Base-by-base conservation (phyloP, 2,329 filamentous ascomycete genomes). In the Colletotrichum incanum region DNA sequence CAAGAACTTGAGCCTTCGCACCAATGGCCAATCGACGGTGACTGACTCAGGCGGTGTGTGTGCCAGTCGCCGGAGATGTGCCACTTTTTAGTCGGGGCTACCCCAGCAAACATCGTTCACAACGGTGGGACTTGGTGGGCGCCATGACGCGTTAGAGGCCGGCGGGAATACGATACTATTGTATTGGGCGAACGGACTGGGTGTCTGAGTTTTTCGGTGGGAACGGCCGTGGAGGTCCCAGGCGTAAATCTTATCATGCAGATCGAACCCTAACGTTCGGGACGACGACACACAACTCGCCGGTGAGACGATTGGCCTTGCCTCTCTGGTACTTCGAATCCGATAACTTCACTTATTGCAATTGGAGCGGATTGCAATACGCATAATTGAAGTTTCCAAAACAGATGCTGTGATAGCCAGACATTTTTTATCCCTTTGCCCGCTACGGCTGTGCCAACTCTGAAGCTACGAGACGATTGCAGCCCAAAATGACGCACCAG, bases 201-300 rank as follows among this genome's bases (percentile, higher is more conserved):
- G 45, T n/a, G 47, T 41, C 34, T 20, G 45, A 63, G 34, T 63
- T 63, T 61, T 47, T 47, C 31, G 31, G 60, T 63, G 60, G 60
- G 45, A 63, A 63, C 60, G n/a, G 11, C 23, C 12, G 59, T 26
- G 45, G 43, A 49, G 59, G 43, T 37, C 20, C 2, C 45, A 16
- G 23, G 45, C 45, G 60, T 50, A 62, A 37, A 39, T 49, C 37
- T 41, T 28, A 26, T 41, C 60, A 63, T n/a, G 60, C 60, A 63
- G 31, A 52, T 28, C 18, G 45, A 63, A 52, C 60, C 60, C 60
- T 63, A 63, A 63, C 23, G 8, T 39, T 28, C 16, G 60, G 60
- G 20, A 62, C 31, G 18, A 41, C n/a, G 45, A 39, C 60, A 63
- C 60, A 63, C 60, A 63, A 37, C 34, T 47, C 45, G 20, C 31